phyloP scores from a whole-genome alignment of 2,329 filamentous ascomycete species.

The Talaromyces verruculosus region DNA sequence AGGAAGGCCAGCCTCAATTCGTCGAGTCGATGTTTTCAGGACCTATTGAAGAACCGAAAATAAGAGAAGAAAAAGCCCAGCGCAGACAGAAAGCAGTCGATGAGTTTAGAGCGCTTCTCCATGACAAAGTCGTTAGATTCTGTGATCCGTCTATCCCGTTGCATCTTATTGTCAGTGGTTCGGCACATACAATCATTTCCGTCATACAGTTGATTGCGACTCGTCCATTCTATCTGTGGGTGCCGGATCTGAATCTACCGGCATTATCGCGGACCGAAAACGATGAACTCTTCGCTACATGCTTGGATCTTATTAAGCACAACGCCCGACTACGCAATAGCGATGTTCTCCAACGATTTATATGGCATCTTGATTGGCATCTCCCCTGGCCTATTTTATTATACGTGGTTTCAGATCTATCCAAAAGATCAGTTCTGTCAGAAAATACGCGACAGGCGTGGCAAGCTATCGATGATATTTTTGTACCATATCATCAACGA shows the following conservation, averaged over 20 bases:
- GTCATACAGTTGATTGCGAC: conserved; percentile 77
- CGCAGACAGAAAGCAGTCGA: conserved; percentile 37
- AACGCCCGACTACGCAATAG: conserved; percentile 4
- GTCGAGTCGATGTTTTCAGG: conserved; percentile 37
- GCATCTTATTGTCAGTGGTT: conserved; percentile 67
- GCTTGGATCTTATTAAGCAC: conserved; percentile 9
- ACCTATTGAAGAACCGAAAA: conserved; percentile 28
- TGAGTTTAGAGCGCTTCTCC: conserved; percentile 53
- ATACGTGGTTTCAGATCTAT: conserved; percentile 8
- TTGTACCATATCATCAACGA: conserved; percentile 9
- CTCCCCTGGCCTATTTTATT: conserved; percentile 16
- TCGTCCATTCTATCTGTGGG: conserved; percentile 52
- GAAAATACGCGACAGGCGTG: conserved; percentile 11
- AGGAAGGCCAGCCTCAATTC: not conserved
- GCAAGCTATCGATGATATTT: conserved; percentile 6
- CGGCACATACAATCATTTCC: conserved; percentile 69
- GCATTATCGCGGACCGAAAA: conserved; percentile 4
- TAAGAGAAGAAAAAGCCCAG: conserved; percentile 15
- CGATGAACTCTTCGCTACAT: conserved; percentile 10
- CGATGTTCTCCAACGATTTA: not conserved
- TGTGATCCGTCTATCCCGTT: conserved; percentile 55
- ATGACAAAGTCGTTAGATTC: conserved; percentile 57
- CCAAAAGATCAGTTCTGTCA: conserved; percentile 9
- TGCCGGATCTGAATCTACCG: not conserved
- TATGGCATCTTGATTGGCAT: conserved; percentile 19